Evolutionary conservation across 331 rosid genomes (phyloP), one percentile per base, ranked within the genome.

Genomic region (Prunus yedoensis): DNA sequence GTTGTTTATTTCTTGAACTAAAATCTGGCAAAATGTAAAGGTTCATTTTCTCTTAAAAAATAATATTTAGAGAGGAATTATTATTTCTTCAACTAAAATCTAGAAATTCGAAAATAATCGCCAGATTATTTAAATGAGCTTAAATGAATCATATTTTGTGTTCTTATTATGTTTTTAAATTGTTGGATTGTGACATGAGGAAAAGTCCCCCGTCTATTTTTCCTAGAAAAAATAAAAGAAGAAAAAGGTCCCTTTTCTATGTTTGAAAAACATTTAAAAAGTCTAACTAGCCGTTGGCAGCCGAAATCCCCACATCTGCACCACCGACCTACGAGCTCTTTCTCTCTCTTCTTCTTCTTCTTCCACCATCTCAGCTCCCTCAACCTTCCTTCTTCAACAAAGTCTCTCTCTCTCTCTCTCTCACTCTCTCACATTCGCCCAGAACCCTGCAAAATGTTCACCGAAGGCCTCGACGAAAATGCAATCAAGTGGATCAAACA

Each of bases 401-500:
- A 35, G 18, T 58, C 75, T 35, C 38, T 41, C 54, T 61, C 69
- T 54, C 21, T 25, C 62, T 79, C 69, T 45, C 63, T 66, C 47
- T 73, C 25, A 1, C 25, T 23, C 25, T 23, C 25, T 23, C 25
- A 1, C 25, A 23, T 23, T 23, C 60, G 20, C 60, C 14, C 9
- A 17, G 14, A 43, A 1, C 16, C 3, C 56, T 13, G 12, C 50
- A 81, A 51, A 43, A 94, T 92, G 99, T 94, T 94, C 88, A 90
- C 97, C 0, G 87, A 95, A 81, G 99, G 99, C 52, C 91, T 95
- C 0, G 99, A 95, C 76, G 97, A 95, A 77, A 90, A 38, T 76
- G 97, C 99, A 0, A 87, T 95, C 71, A 75, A 88, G 75, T 95
- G 99, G 99, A 85, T 95, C 82, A 90, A 95, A 8, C 87, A 87